These are phyloP conservation scores for Pogostemon cablin DNA, from an alignment of 257 asterid genomes.

Conservation along the genomic window DNA sequence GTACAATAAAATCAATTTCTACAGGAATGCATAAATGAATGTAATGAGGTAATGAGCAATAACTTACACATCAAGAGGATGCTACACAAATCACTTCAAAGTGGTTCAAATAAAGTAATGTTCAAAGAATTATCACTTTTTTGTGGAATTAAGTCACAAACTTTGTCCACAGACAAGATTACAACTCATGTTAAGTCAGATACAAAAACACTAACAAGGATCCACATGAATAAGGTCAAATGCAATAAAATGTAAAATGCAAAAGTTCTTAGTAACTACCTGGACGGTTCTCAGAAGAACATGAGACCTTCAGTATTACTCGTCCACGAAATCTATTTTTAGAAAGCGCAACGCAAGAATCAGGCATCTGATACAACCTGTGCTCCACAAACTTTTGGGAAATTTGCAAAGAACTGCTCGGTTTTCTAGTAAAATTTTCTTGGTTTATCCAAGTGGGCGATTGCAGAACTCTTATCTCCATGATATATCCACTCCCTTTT, in stretches of 20 bases:
- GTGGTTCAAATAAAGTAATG: neutral
- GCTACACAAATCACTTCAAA: neutral
- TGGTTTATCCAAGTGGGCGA: slow-evolving; percentile 43
- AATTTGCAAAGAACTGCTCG: slow-evolving; percentile 47
- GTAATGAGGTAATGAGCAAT: neutral
- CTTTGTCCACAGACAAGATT: neutral
- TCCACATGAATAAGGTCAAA: slow-evolving; percentile 10
- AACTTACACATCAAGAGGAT: neutral
- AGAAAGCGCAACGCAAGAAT: slow-evolving; percentile 40
- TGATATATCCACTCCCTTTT: slow-evolving; percentile 32
- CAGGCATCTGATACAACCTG: slow-evolving; percentile 30
- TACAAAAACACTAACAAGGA: slow-evolving; percentile 6
- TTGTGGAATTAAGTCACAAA: slow-evolving; percentile 13
- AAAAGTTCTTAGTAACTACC: slow-evolving; percentile 45
- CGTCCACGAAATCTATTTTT: slow-evolving; percentile 35
- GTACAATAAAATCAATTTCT: neutral
- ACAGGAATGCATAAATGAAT: too few relatives aligned
- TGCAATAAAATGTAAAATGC: neutral
- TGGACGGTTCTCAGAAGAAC: slow-evolving; percentile 62
- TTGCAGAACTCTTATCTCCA: slow-evolving; percentile 67
- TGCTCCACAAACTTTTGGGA: slow-evolving; percentile 37
- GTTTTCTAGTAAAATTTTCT: slow-evolving; percentile 41
- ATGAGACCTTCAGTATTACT: slow-evolving; percentile 49
- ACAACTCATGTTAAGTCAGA: neutral
- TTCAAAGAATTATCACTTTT: neutral